These are phyloP conservation scores for Mortierella sp. DNA, from an alignment of 371 early-diverging fungal genomes.

Conservation along the genomic window DNA sequence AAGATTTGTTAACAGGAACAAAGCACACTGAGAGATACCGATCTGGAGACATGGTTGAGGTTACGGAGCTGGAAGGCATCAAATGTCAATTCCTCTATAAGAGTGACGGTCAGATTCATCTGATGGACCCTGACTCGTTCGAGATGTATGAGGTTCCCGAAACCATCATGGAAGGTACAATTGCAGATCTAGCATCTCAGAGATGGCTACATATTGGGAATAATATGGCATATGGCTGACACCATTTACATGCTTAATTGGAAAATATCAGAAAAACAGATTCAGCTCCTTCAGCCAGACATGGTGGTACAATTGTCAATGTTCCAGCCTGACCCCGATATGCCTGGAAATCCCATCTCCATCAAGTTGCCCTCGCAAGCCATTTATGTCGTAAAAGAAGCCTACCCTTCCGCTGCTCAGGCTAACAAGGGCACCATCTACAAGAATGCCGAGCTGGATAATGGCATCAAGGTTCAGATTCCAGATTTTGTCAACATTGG, in stretches of 20 bases:
- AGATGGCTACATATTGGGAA: too few relatives aligned
- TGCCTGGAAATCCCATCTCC: conserved; percentile 61
- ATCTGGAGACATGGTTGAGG: conserved; percentile 73
- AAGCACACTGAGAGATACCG: conserved; percentile 75
- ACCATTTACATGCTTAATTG: too few relatives aligned
- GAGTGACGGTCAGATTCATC: conserved; percentile 69
- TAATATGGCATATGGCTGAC: background rate
- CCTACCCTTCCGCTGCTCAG: conserved; percentile 65
- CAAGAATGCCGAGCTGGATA: conserved; percentile 79
- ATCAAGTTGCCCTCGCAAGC: conserved; percentile 65
- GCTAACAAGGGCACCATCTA: conserved; percentile 80
- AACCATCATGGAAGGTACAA: conserved; percentile 69
- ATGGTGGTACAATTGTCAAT: conserved; percentile 66
- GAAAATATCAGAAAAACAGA: conserved; percentile 26
- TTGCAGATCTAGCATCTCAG: too few relatives aligned
- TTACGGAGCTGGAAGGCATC: conserved; percentile 74
- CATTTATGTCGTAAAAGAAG: conserved; percentile 62
- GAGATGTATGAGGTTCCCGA: conserved; percentile 78
- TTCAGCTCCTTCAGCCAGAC: conserved; percentile 64
- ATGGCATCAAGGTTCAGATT: conserved; percentile 78
- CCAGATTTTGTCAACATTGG: conserved; percentile 88
- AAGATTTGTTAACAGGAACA: conserved; percentile 64
- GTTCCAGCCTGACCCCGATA: conserved; percentile 62
- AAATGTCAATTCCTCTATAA: conserved; percentile 80
- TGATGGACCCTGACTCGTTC: conserved; percentile 77